These are phyloP conservation scores for Hypoxylon sp. DNA, from an alignment of 2,329 filamentous ascomycete genomes.

Conservation along the genomic window DNA sequence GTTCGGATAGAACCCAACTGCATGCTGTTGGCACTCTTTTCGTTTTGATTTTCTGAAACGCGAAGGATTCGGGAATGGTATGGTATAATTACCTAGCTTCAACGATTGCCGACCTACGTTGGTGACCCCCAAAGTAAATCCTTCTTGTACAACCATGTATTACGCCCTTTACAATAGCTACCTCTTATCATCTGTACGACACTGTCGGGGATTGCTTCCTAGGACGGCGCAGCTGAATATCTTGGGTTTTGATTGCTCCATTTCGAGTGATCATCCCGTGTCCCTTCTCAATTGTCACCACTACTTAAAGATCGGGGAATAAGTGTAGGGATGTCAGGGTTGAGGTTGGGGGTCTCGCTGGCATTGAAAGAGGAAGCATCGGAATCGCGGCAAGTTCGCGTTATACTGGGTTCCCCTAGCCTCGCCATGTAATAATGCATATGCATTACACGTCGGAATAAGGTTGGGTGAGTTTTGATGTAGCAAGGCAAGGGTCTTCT, in stretches of 20 bases:
- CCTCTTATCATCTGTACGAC: not conserved
- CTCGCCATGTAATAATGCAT: not conserved
- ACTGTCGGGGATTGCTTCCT: slow-evolving; percentile 4
- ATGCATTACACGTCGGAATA: slow-evolving; percentile 17
- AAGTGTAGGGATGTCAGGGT: not conserved
- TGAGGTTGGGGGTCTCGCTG: not conserved
- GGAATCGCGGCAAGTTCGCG: not conserved
- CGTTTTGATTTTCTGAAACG: slow-evolving; percentile 28
- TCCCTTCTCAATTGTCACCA: not conserved
- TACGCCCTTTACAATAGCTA: not conserved
- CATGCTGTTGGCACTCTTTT: slow-evolving; percentile 10
- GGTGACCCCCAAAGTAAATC: slow-evolving; percentile 9
- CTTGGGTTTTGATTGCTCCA: slow-evolving; percentile 7
- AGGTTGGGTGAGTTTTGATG: slow-evolving; percentile 15
- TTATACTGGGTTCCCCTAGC: not conserved
- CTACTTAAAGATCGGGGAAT: not conserved
- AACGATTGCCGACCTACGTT: slow-evolving; percentile 3
- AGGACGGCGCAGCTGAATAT: not conserved
- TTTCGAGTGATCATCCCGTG: slow-evolving; percentile 15
- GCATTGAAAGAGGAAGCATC: not conserved
- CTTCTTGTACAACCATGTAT: not conserved
- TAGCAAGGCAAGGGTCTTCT: not conserved
- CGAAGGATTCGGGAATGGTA: slow-evolving; percentile 29
- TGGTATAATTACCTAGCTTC: slow-evolving; percentile 19
- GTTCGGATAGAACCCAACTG: slow-evolving; percentile 8